Evolutionary conservation across 495 filamentous ascomycete genomes (phyloP).

Genomic region (Daldinia childiae): DNA sequence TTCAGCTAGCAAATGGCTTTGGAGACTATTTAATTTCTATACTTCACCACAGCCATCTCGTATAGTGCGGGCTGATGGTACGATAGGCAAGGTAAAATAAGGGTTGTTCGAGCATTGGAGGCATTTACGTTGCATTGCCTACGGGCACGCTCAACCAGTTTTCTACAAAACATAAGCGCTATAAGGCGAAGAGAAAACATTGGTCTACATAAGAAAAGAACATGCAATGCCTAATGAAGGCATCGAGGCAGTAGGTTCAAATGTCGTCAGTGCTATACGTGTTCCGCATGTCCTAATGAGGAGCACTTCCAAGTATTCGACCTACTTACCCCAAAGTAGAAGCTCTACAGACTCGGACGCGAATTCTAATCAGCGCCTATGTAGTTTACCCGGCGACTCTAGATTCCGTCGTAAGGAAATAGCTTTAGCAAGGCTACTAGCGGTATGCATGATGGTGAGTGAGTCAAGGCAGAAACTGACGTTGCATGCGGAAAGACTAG

Average conservation of each 20-base stretch:
- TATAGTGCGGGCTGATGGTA: no score
- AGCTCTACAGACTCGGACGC: background rate
- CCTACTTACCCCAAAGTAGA: background rate
- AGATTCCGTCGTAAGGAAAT: no score
- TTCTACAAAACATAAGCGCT: background rate
- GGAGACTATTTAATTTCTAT: no score
- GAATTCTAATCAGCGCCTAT: background rate
- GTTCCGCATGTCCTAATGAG: constrained; percentile 1
- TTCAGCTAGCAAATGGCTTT: no score
- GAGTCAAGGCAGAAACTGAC: background rate
- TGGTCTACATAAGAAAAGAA: background rate
- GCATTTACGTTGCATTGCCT: background rate
- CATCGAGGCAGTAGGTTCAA: background rate
- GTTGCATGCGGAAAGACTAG: background rate
- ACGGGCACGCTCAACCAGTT: background rate
- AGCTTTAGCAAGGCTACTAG: background rate
- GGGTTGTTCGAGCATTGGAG: background rate
- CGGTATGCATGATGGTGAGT: background rate
- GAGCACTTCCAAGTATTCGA: background rate
- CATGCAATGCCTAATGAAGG: background rate
- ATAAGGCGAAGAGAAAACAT: background rate
- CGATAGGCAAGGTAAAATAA: no score
- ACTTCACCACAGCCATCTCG: no score
- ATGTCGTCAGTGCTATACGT: background rate
- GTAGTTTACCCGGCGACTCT: no score